Conservation (phyloP, 805 yeast genomes). For the Grigorovia humatica region DNA sequence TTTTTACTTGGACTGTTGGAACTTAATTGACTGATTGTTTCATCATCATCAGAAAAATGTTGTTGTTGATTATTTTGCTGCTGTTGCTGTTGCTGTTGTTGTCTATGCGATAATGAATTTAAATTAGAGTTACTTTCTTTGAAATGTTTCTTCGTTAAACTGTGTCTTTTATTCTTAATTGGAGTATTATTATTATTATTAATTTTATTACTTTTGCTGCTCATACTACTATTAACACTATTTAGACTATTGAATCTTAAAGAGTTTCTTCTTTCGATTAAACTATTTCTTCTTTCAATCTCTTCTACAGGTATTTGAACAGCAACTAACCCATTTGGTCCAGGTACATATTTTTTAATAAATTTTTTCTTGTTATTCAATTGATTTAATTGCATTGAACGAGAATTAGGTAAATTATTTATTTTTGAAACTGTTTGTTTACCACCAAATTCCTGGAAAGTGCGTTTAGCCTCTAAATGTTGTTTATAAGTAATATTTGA, state of each 20-base stretch:
- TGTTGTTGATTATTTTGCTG: no score
- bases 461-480: constrained; percentile 21
- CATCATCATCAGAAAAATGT: no score
- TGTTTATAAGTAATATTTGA: constrained; percentile 1
- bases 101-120: neutral
- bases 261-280: neutral
- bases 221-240: neutral
- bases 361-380: constrained; percentile 27
- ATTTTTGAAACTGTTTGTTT: constrained; percentile 11
- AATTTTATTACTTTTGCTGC: neutral
- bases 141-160: neutral
- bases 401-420: neutral
- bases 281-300: constrained; percentile 2
- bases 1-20: neutral
- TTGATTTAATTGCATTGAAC: neutral
- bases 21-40: no score
- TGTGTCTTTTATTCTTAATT: neutral
- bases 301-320: constrained; percentile 52
- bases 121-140: neutral
- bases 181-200: neutral
- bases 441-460: constrained; percentile 28
- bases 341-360: constrained; percentile 63
- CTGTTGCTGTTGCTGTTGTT: neutral
- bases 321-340: constrained; percentile 58
- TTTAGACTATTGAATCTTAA: neutral